Conservation (phyloP, 1,284 basidiomycete species). For the Xerocomus subilludens region DNA sequence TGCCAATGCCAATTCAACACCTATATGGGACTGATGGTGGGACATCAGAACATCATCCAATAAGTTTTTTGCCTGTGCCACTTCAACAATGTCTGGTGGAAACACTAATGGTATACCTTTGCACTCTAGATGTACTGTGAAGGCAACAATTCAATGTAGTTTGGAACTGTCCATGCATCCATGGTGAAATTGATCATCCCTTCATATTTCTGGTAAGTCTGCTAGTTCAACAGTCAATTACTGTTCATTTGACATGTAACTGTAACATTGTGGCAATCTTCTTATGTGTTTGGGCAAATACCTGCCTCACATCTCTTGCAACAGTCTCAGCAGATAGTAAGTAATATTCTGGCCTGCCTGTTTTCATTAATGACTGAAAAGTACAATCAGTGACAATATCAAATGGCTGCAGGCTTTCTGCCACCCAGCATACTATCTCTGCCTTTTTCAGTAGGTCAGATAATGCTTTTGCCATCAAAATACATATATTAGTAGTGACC, state of each 20-base stretch:
- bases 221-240: neutral
- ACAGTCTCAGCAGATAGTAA: no score
- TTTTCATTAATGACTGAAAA: constrained; percentile 27
- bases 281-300: no score
- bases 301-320: no score
- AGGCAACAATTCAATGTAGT: constrained; percentile 20
- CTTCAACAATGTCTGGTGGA: neutral
- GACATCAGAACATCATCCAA: no score
- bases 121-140: neutral
- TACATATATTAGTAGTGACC: no score
- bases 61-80: neutral
- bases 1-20: neutral
- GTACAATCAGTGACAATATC: neutral
- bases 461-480: no score
- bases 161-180: constrained; percentile 32
- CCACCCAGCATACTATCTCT: constrained; percentile 9
- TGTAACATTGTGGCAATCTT: no score
- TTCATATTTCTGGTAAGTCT: constrained; percentile 29
- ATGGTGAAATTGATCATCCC: constrained; percentile 27
- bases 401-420: constrained; percentile 17
- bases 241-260: no score
- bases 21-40: no score
- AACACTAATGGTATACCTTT: neutral
- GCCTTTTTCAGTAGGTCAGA: no score
- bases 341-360: constrained; percentile 12